Percentiles rank a stretch among this genome's conserved stretches.
Evolutionary conservation across 2,329 filamentous ascomycete species (phyloP).

Genomic region (Hypoxylon sp.): DNA sequence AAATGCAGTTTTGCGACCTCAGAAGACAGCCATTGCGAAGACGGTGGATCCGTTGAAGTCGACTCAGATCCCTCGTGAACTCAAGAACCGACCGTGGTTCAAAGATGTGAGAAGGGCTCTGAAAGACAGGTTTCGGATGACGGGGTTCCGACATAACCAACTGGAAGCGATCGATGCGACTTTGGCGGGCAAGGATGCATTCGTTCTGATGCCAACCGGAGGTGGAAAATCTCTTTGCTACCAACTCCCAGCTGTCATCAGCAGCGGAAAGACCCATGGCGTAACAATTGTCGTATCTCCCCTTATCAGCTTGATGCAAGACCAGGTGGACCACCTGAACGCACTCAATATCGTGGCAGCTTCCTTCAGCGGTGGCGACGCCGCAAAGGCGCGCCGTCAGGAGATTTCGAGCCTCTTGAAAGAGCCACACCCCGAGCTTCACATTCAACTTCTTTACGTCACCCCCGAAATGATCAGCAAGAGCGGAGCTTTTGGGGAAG

Average conservation of each 20-base stretch:
- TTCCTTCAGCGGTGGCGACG: conserved; percentile 88
- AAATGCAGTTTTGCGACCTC: conserved; percentile 55
- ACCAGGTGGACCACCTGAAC: conserved; percentile 88
- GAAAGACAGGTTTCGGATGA: conserved; percentile 84
- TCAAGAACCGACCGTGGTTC: conserved; percentile 83
- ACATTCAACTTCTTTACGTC: conserved; percentile 89
- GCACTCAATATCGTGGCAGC: conserved; percentile 81
- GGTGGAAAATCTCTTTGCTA: conserved; percentile 98
- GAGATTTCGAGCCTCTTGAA: conserved; percentile 74
- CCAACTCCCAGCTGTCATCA: conserved; percentile 88
- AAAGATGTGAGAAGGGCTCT: conserved; percentile 83
- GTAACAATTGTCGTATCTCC: conserved; percentile 97
- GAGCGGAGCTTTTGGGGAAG: conserved; percentile 74
- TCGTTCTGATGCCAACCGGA: conserved; percentile 97
- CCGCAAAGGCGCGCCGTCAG: conserved; percentile 69
- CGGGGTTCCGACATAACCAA: conserved; percentile 90
- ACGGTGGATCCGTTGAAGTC: conserved; percentile 48
- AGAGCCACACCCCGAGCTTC: conserved; percentile 75
- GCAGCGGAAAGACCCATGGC: conserved; percentile 82
- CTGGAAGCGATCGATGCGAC: conserved; percentile 97
- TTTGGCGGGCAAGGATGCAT: conserved; percentile 85
- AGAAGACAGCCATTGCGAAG: conserved; percentile 52
- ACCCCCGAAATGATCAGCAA: conserved; percentile 97
- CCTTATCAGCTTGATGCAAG: conserved; percentile 94
- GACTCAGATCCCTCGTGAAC: conserved; percentile 58